Evolutionary conservation across 73 alveolate genomes (phyloP).

Genomic region (Tetrahymena elliotti): DNA sequence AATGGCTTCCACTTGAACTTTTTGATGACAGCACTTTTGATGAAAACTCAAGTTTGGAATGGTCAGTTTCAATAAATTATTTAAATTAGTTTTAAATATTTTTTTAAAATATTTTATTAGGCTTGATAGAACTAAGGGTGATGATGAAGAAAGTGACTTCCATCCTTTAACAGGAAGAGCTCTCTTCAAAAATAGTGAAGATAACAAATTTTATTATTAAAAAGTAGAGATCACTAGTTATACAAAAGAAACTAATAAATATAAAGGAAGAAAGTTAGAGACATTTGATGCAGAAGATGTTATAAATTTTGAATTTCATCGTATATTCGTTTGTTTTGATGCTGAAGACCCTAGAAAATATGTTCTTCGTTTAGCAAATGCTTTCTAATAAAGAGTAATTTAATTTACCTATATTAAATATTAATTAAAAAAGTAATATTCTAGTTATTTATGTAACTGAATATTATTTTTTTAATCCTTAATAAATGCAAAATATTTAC

Average conservation of each 20-base stretch:
- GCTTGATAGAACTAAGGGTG: constrained; percentile 49
- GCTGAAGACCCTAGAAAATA: constrained; percentile 77
- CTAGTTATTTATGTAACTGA: constrained; percentile 46
- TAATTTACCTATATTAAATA: neutral
- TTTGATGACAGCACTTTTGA: constrained; percentile 98
- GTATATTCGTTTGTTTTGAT: constrained; percentile 61
- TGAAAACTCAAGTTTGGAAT: constrained; percentile 95
- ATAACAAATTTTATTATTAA: neutral
- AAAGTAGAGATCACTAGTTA: constrained; percentile 5
- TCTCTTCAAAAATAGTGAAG: constrained; percentile 10
- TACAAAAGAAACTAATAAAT: neutral
- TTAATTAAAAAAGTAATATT: neutral
- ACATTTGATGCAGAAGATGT: constrained; percentile 58
- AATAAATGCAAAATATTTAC: too few relatives aligned
- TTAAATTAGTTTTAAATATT: neutral
- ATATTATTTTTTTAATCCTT: neutral
- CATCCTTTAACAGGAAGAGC: constrained; percentile 90
- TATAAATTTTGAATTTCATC: constrained; percentile 39
- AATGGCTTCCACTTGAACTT: constrained; percentile 97
- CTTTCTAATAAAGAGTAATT: constrained; percentile 53
- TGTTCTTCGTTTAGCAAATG: constrained; percentile 59
- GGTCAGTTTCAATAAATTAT: constrained; percentile 47
- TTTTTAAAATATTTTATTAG: neutral
- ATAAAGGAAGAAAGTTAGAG: constrained; percentile 6
- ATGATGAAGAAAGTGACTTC: constrained; percentile 65